Percentiles rank a stretch among this genome's conserved stretches.
These are phyloP conservation scores for Tulasnella sp. DNA, from an alignment of 768 basidiomycete species.

Conservation along the genomic window DNA sequence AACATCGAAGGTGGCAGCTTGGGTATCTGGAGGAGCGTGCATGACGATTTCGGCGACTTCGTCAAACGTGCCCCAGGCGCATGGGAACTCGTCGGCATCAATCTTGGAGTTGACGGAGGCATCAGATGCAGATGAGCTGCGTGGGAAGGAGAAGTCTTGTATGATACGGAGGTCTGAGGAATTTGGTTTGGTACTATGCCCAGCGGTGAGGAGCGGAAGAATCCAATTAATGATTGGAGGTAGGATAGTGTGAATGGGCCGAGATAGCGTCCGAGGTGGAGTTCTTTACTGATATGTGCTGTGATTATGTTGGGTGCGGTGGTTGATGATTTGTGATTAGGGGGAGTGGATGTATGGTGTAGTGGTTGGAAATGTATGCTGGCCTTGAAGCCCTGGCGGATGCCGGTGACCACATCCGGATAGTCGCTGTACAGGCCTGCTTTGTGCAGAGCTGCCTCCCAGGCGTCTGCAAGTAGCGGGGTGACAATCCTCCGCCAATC, in stretches of 20 bases:
- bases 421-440: background rate
- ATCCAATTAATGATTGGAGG: background rate
- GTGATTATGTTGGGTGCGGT: background rate
- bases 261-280: background rate
- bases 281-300: background rate
- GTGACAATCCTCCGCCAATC: background rate
- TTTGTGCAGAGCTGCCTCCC: background rate
- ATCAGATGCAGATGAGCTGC: conserved; percentile 17
- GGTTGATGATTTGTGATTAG: background rate
- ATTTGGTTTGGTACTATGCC: background rate
- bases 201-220: background rate
- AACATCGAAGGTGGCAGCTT: conserved; percentile 31
- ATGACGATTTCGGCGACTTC: conserved; percentile 21
- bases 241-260: background rate
- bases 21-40: conserved; percentile 25
- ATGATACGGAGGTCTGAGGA: background rate
- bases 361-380: background rate
- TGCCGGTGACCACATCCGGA: background rate
- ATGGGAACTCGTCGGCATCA: conserved; percentile 25
- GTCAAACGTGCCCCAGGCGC: conserved; percentile 31
- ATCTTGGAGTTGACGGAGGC: conserved; percentile 27
- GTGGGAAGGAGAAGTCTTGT: conserved; percentile 29
- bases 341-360: background rate
- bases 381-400: background rate
- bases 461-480: background rate